Evolutionary conservation across 495 filamentous ascomycete genomes (phyloP), one percentile per base, ranked within the genome.

Genomic region (Penicillium turbatum): DNA sequence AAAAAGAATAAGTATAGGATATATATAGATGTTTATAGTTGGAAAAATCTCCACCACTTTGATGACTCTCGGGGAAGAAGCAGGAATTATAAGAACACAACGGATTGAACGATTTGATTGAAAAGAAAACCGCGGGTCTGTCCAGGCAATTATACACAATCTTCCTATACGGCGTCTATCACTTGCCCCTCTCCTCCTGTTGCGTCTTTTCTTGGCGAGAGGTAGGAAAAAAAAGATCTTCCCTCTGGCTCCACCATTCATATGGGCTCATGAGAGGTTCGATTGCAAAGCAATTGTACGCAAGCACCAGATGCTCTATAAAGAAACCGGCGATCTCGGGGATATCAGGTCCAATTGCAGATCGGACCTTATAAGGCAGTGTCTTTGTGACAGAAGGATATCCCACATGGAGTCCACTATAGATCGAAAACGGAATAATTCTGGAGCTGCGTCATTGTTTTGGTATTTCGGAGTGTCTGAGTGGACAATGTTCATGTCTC

Each of bases 371-470:
- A 27, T 13, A 43, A 13, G 26, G 29, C 15, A 30, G n/a, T 24
- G 24, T 24, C 13, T 59, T 50, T 53, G 42, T 48, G 45, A 51
- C 6, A 32, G 34, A 31, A 38, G 21, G 21, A 24, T 24, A 58
- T 8, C 26, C 5, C 11, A 39, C 30, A 29, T 41, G 36, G 40
- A 37, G 21, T 24, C 21, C 21, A 24, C 21, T 24, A 38, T 31
- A 15, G 36, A 45, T 57, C 44, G 63, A 56, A 66, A 66, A 64
- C 62, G 59, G 59, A 40, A 58, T 35, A 45, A 49, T 54, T 39
- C 12, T 32, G 10, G 26, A 19, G 29, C n/a, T 50, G 46, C 50
- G 39, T 62, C 53, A 52, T 24, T 51, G n/a, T 13, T 43, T 42
- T 62, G 30, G 49, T 50, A 24, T 24, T 2, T 24, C 4, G 21